Base-by-base conservation (phyloP, 805 yeast species). In the Metschnikowia cubensis region DNA sequence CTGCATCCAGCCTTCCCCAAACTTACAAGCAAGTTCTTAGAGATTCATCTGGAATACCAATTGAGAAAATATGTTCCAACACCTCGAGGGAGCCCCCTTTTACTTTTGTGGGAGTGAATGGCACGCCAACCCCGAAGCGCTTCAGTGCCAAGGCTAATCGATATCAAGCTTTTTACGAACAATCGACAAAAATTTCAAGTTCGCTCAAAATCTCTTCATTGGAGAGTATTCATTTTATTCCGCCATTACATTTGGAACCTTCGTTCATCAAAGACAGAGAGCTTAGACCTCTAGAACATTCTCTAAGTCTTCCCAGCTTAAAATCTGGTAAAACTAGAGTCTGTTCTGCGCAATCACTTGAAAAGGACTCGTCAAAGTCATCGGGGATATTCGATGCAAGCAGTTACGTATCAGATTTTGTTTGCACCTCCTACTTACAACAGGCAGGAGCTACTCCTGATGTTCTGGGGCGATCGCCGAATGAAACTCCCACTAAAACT, bases 91-190 rank as follows among this genome's bases (percentile, higher is more conserved):
- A 66, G 25, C 68, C 72, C 0, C 46, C 50, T 35, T 55, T 55
- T 6, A 47, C 47, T n/a, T 48, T 39, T 15, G 35, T 47, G 7
- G 45, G 47, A 3, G 43, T 48, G 8, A 50, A 40, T 11, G 49
- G 47, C 6, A 60, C 63, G 1, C 63, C 67, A 2, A 49, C 61
- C 4, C 51, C 54, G 1, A 66, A 65, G 59, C 66, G 66, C 57
- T 70, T 69, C 14, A 72, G 64, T 33, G 80, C 80, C 15, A 69
- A 72, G 45, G 81, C 81, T 1, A 64, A 62, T 29, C 63, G 81
- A 45, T 78, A 76, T 53, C 80, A 77, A 58, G 68, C 70, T 11
- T 75, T 75, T 58, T 76, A 77, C 52, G 77, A 75, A 52, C 76
- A 73, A 54, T 71, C 76, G 6, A 64, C 63, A 44, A 64, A 71